phyloP scores from a whole-genome alignment of 2,329 filamentous ascomycete genomes.

The Microdochium bolleyi region DNA sequence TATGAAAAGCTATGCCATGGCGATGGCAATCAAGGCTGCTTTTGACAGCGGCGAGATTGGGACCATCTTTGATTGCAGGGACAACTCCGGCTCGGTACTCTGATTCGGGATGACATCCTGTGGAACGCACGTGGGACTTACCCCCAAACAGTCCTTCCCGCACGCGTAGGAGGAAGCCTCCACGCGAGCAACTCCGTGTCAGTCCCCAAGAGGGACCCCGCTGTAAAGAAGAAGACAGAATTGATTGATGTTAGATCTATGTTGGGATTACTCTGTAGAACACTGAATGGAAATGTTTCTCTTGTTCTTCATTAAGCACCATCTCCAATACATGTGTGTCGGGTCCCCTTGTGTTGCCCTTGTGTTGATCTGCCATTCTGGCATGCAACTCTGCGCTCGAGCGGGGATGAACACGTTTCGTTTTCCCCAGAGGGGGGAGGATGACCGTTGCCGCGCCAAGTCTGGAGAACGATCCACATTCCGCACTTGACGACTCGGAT shows the following conservation, averaged over 20 bases:
- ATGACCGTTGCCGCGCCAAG: no score
- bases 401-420: background rate
- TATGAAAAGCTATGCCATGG: background rate
- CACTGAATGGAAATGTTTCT: background rate
- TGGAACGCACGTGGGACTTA: background rate
- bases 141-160: background rate
- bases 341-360: background rate
- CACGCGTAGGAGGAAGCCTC: background rate
- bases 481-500: no score
- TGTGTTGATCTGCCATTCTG: background rate
- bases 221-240: background rate
- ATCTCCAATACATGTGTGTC: no score
- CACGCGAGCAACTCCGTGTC: background rate
- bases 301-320: background rate
- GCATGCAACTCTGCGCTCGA: background rate
- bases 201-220: background rate
- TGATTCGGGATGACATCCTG: background rate
- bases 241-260: background rate
- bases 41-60: background rate
- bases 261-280: background rate
- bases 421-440: no score
- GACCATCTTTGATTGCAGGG: background rate
- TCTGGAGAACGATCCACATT: background rate
- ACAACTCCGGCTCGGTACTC: background rate
- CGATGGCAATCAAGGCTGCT: background rate